Base-by-base conservation (phyloP, 257 asterid genomes). In the Salvia hispanica region DNA sequence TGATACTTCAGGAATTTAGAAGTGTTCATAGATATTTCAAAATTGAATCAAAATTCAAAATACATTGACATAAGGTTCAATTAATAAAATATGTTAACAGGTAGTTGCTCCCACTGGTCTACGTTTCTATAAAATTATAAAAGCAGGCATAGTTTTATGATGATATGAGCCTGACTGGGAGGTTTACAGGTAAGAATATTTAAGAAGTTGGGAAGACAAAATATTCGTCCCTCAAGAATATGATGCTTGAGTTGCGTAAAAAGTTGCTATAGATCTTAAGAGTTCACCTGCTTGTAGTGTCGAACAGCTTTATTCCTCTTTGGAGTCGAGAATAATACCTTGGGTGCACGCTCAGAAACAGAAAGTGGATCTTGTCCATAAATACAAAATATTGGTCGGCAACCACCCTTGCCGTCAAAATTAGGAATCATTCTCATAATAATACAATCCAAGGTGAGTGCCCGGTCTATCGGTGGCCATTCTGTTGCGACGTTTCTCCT, bases 401-500 rank as follows among this genome's bases (percentile, higher is more conserved):
- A 92, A 36, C 96, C 96, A 67, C 98, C 96, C 50, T 73, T 79
- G 14, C 95, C 91, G 42, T 92, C 92, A 75, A 89, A 84, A 78
- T 89, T 64, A 71, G 98, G 98, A 71, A 92, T 77, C 86, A 81
- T 79, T 84, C 98, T 85, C 76, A 92, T 81, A 62, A 92, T 89
- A 76, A 92, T 74, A 72, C 98, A 92, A 72, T 92, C 98, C 86
- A 89, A 56, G 65, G 84, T 79, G 76, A 92, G 95, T 59, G 92
- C 92, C 79, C 98, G 77, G 77, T 92, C 96, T 60, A 79, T 72
- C 46, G 98, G 98, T 70, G 98, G 98, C 98, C 98, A 92, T 79
- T 83, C 85, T 76, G 95, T 52, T 60, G 84, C 88, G 16, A 89
- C 88, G 63, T 92, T 92, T 81, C 98, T 85, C 84, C 98, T 81